Percentiles rank a stretch among this genome's conserved stretches.
Evolutionary conservation across 331 rosid species (phyloP).

Genomic region (Malus hybrid): DNA sequence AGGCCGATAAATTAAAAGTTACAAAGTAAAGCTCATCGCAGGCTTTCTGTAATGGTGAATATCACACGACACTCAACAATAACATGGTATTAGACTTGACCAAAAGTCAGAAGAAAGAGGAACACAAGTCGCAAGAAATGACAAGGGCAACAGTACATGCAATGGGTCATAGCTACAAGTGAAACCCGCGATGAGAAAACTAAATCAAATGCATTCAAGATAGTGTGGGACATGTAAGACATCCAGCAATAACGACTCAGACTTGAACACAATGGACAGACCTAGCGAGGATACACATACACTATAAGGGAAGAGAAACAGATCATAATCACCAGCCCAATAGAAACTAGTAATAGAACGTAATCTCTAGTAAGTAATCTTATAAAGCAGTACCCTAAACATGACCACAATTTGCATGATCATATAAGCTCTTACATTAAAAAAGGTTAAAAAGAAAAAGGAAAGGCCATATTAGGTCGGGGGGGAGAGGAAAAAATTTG

Average conservation of each 20-base stretch:
- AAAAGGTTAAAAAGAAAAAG: background rate
- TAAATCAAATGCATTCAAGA: background rate
- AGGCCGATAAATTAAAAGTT: background rate
- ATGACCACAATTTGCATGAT: background rate
- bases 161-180: background rate
- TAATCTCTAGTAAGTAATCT: background rate
- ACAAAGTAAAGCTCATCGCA: background rate
- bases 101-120: background rate
- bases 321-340: background rate
- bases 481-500: background rate
- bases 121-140: background rate
- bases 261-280: background rate
- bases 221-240: background rate
- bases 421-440: background rate
- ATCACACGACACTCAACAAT: background rate
- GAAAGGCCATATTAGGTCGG: background rate
- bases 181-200: background rate
- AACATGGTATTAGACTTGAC: background rate
- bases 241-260: background rate
- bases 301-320: background rate
- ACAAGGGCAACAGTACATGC: background rate
- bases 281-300: background rate
- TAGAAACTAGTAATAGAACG: background rate
- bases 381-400: background rate
- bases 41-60: background rate